Base-by-base conservation (phyloP, 768 basidiomycete species). In the Boletus sp. region DNA sequence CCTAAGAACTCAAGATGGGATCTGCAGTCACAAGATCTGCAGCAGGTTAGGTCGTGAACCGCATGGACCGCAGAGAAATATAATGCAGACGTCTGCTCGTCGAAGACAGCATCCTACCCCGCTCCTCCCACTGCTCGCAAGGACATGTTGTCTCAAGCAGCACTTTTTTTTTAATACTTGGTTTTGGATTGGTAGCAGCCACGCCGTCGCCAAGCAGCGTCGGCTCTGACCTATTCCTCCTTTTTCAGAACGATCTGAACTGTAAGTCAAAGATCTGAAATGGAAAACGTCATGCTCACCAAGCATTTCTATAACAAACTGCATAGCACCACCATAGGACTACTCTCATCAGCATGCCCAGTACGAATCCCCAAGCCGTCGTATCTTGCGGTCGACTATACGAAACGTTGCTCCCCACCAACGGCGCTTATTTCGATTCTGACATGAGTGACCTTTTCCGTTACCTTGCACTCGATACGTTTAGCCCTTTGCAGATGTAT, bases 191-290 rank as follows among this genome's bases (percentile, higher is more conserved):
- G 5, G 42, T 46, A 9, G 39, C 32, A 25, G 55, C 47, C 8
- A n/a, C 39, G 9, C 55, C 55, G 1, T 59, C 51, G 10, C 51
- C 51, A 14, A 37, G 15, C 13, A 57, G 39, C 4, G 13, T 53
- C 17, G 44, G 54, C 7, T 52, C 57, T 25, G 54, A 59, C 8
- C 21, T 57, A 9, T 53, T 45, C 14, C 19, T 53, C 32, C 51
- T 57, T 38, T 43, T 57, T n/a, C 55, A 59, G 27, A 57, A 59
- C 11, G 50, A 58, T 37, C 15, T 60, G 10, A 49, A 51, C 30
- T 54, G 59, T 60, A 32, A 45, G 23, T 23, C 23, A 4, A 23
- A 23, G 23, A 4, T 23, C 4, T 23, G 59, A 25, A 10, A 47
- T 17, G n/a, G 17, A 25, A 13, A 13, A 4, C 11, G 15, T n/a